Evolutionary conservation across 2,329 filamentous ascomycete genomes (phyloP).

Genomic region (Aspergillus sp.): DNA sequence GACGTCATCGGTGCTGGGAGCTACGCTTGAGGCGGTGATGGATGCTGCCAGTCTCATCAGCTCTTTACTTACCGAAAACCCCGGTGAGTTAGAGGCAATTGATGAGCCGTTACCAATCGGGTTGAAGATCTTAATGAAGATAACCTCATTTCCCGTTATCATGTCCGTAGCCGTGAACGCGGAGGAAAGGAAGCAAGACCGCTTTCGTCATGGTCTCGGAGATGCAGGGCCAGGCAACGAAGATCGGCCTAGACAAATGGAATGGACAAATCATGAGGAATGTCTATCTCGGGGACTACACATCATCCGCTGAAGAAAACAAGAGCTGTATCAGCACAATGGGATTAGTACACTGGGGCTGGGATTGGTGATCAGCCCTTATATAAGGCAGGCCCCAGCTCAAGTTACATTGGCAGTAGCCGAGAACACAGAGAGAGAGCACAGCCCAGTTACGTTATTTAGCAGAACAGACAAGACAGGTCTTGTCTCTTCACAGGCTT

Average conservation of each 20-base stretch:
- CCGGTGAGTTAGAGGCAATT: neutral
- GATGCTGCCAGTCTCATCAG: neutral
- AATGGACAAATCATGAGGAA: conserved; percentile 7
- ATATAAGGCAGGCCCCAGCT: conserved; percentile 2
- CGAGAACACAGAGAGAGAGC: neutral
- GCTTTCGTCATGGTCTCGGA: conserved; percentile 2
- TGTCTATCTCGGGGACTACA: neutral
- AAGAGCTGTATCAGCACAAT: conserved; percentile 3
- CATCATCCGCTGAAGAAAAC: neutral
- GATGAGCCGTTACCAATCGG: neutral
- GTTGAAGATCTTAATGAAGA: neutral
- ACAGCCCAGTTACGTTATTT: conserved; percentile 3
- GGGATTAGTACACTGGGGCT: conserved; percentile 7
- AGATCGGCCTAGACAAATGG: neutral
- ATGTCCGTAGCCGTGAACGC: neutral
- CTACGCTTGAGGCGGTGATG: neutral
- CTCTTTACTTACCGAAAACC: neutral
- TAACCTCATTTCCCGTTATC: neutral
- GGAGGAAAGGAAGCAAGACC: conserved; percentile 1
- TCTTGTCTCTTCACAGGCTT: neutral
- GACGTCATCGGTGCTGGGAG: conserved; percentile 12
- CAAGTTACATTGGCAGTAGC: neutral
- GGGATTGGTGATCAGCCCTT: conserved; percentile 1
- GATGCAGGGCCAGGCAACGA: neutral
- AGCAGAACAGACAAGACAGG: neutral